Evolutionary conservation across 2,329 filamentous ascomycete species (phyloP).

Genomic region (Neonectria coccinea): DNA sequence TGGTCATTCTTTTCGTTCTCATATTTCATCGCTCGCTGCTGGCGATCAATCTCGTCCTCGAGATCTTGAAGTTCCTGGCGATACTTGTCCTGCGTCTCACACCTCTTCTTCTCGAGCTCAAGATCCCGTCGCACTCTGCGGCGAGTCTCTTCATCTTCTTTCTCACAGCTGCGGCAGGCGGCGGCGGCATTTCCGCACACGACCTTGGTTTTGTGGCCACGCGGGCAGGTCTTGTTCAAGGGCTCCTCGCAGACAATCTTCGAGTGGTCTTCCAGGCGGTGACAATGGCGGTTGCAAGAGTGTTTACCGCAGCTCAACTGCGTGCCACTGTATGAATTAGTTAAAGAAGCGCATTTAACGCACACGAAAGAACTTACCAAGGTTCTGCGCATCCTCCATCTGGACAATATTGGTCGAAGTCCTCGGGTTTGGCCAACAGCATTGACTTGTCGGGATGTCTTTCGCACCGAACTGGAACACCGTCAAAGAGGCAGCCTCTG

Average conservation of each 20-base stretch:
- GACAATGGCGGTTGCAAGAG: conserved; percentile 70
- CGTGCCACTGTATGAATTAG: conserved; percentile 53
- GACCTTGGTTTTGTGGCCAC: conserved; percentile 62
- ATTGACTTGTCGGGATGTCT: conserved; percentile 64
- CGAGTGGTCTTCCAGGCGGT: conserved; percentile 70
- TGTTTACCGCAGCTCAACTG: conserved; percentile 69
- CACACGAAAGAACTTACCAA: conserved; percentile 62
- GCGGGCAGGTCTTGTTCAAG: conserved; percentile 61
- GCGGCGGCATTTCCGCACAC: conserved; percentile 57
- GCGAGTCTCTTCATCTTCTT: conserved; percentile 60
- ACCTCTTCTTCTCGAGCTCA: conserved; percentile 62
- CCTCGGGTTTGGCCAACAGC: conserved; percentile 60
- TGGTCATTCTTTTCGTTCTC: conserved; percentile 58
- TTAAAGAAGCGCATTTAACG: not conserved
- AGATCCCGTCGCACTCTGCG: conserved; percentile 59
- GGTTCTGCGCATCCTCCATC: conserved; percentile 76
- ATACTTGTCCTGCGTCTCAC: conserved; percentile 59
- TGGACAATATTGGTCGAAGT: conserved; percentile 73
- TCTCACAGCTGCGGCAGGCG: conserved; percentile 64
- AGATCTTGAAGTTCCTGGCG: conserved; percentile 58
- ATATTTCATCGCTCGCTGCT: conserved; percentile 58
- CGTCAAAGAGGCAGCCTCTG: conserved; percentile 66
- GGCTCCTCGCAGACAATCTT: conserved; percentile 52
- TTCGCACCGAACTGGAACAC: conserved; percentile 70
- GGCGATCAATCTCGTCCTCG: conserved; percentile 65